Base-by-base conservation (phyloP, 345 rosid genomes). In the Gossypium rotundifolium region DNA sequence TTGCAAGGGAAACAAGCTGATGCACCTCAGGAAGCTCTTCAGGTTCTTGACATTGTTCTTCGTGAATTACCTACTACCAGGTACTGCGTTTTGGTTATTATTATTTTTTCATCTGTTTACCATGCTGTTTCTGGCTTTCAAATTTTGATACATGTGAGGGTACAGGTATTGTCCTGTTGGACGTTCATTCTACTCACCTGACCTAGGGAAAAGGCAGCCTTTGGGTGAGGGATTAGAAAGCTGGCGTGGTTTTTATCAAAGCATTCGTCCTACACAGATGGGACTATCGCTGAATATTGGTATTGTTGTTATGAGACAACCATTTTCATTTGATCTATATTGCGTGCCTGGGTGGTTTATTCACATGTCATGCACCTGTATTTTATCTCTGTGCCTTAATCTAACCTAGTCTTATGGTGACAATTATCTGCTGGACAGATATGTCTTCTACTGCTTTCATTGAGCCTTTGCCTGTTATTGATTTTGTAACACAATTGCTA, bases 361-460 rank as follows among this genome's bases (percentile, higher is more conserved):
- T 27, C 55, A 22, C 16, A 5, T 46, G 7, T 67, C 40, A 7
- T 46, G 18, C 1, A 8, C 7, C 12, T 51, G 45, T 14, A 27
- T 69, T 51, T 51, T 20, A 69, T 9, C 14, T 27, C 22, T 25
- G 2, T 51, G 20, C 13, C 29, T 49, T 49, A 17, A 51, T 69
- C 59, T 69, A 51, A 27, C 23, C 25, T 5, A 40, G 9, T 9
- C 74, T 72, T 52, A 22, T 49, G 65, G 10, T 55, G 22, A 46
- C 14, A 40, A 45, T 72, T 54, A 4, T 71, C 58, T 46, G 17
- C 51, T 11, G 18, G 79, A 65, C 87, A 93, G 97, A 93, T 88
- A 91, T 92, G 98, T 91, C 98, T 42, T 92, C 97, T 9, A 94
- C 98, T 67, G 98, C 98, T 17, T 94, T 94, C 79, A 94, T 94